These are phyloP conservation scores for Aspergillus hortae DNA, from an alignment of 2,329 filamentous ascomycete genomes.

Conservation along the genomic window DNA sequence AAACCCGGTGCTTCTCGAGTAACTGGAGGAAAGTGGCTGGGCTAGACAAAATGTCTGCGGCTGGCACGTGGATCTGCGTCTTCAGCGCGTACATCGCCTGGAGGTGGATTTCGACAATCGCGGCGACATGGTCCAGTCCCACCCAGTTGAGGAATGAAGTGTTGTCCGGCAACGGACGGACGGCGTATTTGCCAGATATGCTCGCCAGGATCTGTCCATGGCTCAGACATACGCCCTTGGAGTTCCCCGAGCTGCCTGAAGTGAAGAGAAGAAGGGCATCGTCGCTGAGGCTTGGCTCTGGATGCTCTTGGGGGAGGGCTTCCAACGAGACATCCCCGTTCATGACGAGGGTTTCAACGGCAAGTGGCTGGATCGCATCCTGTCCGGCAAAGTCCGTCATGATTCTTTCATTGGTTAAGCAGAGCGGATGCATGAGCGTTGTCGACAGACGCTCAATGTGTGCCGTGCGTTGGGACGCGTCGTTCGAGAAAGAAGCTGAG, in stretches of 20 bases:
- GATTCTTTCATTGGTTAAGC: constrained; percentile 4
- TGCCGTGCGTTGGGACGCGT: constrained; percentile 21
- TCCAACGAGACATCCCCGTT: constrained; percentile 5
- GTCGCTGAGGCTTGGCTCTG: not conserved
- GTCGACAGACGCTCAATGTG: constrained; percentile 29
- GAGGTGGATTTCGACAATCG: constrained; percentile 51
- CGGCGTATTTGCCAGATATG: constrained; percentile 36
- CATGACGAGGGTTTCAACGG: constrained; percentile 5
- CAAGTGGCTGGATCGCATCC: constrained; percentile 1
- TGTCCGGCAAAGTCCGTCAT: constrained; percentile 7
- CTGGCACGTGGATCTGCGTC: too few relatives aligned
- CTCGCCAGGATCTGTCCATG: constrained; percentile 45
- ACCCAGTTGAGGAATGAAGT: constrained; percentile 38
- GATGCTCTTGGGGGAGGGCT: not conserved
- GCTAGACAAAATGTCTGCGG: too few relatives aligned
- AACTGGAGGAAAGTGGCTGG: too few relatives aligned
- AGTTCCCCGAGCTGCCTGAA: constrained; percentile 50
- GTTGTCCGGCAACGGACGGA: constrained; percentile 24
- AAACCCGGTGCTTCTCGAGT: too few relatives aligned
- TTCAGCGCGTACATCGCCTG: constrained; percentile 34
- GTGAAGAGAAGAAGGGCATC: constrained; percentile 46
- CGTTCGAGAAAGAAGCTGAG: constrained; percentile 31
- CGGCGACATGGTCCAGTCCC: constrained; percentile 51
- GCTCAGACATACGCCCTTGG: constrained; percentile 48
- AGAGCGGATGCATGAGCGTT: constrained; percentile 6